Evolutionary conservation across 2,329 filamentous ascomycete genomes (phyloP).

Genomic region (Sclerotinia trifoliorum): DNA sequence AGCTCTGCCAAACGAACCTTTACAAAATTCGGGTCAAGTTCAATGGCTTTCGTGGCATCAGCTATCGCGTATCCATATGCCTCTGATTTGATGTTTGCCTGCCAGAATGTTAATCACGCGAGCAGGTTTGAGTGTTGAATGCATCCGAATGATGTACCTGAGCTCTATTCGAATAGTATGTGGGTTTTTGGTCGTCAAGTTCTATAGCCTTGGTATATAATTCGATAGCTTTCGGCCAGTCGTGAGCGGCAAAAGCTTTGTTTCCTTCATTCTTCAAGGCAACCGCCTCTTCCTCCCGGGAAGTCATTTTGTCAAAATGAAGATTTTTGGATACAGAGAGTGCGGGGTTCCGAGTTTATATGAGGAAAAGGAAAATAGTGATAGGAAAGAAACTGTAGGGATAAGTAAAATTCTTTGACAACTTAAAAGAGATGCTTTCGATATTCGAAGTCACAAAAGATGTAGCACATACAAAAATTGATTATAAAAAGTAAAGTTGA

Average conservation of each 20-base stretch:
- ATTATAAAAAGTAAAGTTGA: not conserved
- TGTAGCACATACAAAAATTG: not conserved
- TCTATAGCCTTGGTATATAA: constrained; percentile 87
- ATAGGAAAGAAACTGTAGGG: not conserved
- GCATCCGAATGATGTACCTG: constrained; percentile 63
- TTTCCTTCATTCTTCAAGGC: constrained; percentile 93
- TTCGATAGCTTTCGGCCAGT: constrained; percentile 80
- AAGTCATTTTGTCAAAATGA: constrained; percentile 31
- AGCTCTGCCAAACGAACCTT: constrained; percentile 59
- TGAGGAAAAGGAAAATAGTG: not conserved
- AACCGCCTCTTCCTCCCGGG: constrained; percentile 63
- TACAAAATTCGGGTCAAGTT: constrained; percentile 81
- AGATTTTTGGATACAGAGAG: constrained; percentile 12
- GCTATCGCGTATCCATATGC: constrained; percentile 89
- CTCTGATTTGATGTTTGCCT: constrained; percentile 95
- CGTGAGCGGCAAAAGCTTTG: constrained; percentile 82
- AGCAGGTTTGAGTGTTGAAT: constrained; percentile 38
- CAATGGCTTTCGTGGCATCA: constrained; percentile 88
- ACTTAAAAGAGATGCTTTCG: not conserved
- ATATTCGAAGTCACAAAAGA: not conserved
- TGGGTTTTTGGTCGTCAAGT: constrained; percentile 76
- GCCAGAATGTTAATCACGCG: constrained; percentile 49
- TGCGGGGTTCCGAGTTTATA: constrained; percentile 12
- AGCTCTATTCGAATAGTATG: constrained; percentile 91
- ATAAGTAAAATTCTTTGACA: not conserved